A percentile compares a stretch with the other conserved stretches of the same genome.
phyloP scores from a whole-genome alignment of 805 yeast species.

The Starmerella apis region DNA sequence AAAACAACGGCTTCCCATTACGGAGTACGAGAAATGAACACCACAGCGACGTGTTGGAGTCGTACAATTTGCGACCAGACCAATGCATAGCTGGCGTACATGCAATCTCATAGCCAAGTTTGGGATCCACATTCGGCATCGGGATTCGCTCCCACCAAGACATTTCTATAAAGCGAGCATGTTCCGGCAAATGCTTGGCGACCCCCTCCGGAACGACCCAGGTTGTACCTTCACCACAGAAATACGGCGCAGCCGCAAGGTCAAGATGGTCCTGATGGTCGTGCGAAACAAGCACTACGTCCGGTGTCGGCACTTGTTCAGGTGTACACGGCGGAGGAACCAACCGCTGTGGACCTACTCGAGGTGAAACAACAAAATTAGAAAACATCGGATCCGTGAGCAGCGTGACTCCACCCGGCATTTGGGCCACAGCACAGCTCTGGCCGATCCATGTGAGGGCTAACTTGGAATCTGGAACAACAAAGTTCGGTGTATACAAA shows the following conservation, averaged over 20 bases:
- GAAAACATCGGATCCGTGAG: conserved; percentile 78
- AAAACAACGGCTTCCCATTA: conserved; percentile 60
- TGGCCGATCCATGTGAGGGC: conserved; percentile 90
- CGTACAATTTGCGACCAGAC: conserved; percentile 79
- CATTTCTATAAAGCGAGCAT: conserved; percentile 58
- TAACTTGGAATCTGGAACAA: conserved; percentile 30
- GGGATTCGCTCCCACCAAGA: conserved; percentile 82
- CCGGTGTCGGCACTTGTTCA: conserved; percentile 54
- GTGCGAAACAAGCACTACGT: conserved; percentile 73
- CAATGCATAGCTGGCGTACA: conserved; percentile 90
- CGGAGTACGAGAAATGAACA: conserved; percentile 68
- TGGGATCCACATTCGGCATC: conserved; percentile 32
- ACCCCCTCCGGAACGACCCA: conserved; percentile 90
- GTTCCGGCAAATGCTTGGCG: conserved; percentile 44
- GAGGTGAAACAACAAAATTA: conserved; percentile 49
- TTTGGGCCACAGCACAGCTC: conserved; percentile 65
- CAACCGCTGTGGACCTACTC: conserved; percentile 76
- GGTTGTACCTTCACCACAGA: conserved; percentile 39
- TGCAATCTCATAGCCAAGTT: conserved; percentile 60
- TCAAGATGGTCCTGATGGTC: conserved; percentile 95
- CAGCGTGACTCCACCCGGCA: conserved; percentile 54
- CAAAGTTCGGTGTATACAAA: conserved; percentile 44
- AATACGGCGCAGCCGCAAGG: conserved; percentile 40
- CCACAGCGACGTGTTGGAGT: conserved; percentile 77
- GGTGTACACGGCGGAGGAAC: conserved; percentile 61